These are phyloP conservation scores for Obba rivulosa DNA, from an alignment of 768 basidiomycete species.

Conservation along the genomic window DNA sequence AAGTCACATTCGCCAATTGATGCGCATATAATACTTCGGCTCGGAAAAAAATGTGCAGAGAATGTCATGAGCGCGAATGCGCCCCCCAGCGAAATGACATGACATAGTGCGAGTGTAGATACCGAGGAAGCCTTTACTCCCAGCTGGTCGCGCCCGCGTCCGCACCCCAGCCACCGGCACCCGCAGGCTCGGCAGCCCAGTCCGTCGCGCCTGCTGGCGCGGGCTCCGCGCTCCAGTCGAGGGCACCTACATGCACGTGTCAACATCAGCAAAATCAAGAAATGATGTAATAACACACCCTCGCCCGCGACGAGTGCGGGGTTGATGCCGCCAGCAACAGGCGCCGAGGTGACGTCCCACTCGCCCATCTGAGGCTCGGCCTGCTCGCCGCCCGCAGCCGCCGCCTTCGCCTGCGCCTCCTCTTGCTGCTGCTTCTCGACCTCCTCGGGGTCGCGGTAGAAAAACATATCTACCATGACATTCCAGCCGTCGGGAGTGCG, in stretches of 20 bases:
- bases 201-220: conserved; percentile 33
- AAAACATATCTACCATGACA: conserved; percentile 99
- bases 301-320: conserved; percentile 66
- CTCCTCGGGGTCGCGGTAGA: conserved; percentile 99
- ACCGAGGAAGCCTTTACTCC: no score
- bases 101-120: no score
- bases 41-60: no score
- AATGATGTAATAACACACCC: conserved; percentile 26
- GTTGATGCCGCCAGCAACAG: conserved; percentile 69
- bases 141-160: conserved; percentile 20
- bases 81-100: no score
- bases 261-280: background rate
- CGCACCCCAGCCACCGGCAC: conserved; percentile 25
- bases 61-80: no score
- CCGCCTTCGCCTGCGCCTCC: conserved; percentile 79
- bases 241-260: conserved; percentile 40
- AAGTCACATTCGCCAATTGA: no score
- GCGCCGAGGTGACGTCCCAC: conserved; percentile 72
- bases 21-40: no score
- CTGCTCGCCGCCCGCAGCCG: conserved; percentile 52
- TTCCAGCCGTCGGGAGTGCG: conserved; percentile 92
- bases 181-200: conserved; percentile 30
- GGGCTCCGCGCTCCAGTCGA: conserved; percentile 93
- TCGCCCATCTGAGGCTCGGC: conserved; percentile 51
- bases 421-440: conserved; percentile 97